A percentile compares a stretch with the other conserved stretches of the same genome.
Conservation (phyloP, 768 basidiomycete species). For the Calocera viscosa region DNA sequence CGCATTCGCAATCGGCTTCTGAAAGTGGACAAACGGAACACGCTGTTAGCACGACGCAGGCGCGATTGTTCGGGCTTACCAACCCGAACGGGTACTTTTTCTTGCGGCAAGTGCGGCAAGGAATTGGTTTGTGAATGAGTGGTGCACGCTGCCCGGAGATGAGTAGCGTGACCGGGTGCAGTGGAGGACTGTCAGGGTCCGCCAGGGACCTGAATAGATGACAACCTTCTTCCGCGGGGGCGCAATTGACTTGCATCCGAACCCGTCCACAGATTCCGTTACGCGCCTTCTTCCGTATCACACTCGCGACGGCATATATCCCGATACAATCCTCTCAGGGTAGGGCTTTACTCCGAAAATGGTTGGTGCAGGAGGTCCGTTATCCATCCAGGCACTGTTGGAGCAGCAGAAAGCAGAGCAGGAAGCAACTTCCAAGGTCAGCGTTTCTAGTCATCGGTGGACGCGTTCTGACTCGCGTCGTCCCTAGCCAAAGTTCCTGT, state of each 20-base stretch:
- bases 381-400: constrained; percentile 79
- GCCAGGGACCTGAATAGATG: neutral
- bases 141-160: neutral
- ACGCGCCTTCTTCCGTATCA: constrained; percentile 1
- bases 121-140: neutral
- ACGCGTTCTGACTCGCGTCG: neutral
- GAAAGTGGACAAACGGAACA: neutral
- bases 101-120: constrained; percentile 2
- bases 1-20: neutral
- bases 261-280: neutral
- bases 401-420: constrained; percentile 80
- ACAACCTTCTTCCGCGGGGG: neutral
- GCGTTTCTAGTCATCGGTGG: constrained; percentile 10
- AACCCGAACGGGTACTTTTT: neutral
- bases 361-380: constrained; percentile 31
- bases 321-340: neutral
- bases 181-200: neutral
- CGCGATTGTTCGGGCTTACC: neutral
- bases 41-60: constrained; percentile 2
- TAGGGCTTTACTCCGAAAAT: neutral
- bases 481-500: constrained; percentile 78
- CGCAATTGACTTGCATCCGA: constrained; percentile 7
- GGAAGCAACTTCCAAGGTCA: constrained; percentile 79
- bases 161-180: constrained; percentile 7
- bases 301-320: neutral